Evolutionary conservation across 371 early-diverging fungal species (phyloP).

Genomic region (Funneliformis caledonium): DNA sequence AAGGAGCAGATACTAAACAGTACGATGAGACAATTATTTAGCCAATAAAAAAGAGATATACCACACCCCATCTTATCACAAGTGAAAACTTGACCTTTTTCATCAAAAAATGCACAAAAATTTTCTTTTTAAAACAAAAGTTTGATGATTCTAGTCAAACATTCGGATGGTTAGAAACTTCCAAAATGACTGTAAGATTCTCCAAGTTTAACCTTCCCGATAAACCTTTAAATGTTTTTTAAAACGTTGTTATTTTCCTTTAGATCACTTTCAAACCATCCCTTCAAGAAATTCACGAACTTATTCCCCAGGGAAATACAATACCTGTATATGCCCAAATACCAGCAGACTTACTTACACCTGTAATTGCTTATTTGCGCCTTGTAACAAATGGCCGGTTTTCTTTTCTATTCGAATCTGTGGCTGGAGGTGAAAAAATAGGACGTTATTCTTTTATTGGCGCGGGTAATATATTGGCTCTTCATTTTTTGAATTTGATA

Average conservation of each 20-base stretch:
- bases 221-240: too few species aligned
- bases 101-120: too few species aligned
- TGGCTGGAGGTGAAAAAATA: conserved; percentile 91
- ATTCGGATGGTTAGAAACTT: too few species aligned
- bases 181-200: too few species aligned
- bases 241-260: too few species aligned
- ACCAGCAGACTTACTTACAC: conserved; percentile 91
- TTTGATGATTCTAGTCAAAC: too few species aligned
- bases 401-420: conserved; percentile 95
- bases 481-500: too few species aligned
- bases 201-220: too few species aligned
- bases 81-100: too few species aligned
- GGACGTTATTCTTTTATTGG: conserved; percentile 96
- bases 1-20: background rate
- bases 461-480: conserved; percentile 59
- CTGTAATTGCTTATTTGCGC: conserved; percentile 94
- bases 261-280: conserved; percentile 29
- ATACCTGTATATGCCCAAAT: conserved; percentile 90
- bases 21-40: background rate
- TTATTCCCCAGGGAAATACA: conserved; percentile 65
- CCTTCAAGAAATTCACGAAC: conserved; percentile 32
- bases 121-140: too few species aligned
- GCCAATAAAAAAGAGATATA: background rate
- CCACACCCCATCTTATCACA: too few species aligned
- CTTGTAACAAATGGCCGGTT: conserved; percentile 77